Conservation (phyloP, 2,329 filamentous ascomycete species). For the Colletotrichum echinochloae region DNA sequence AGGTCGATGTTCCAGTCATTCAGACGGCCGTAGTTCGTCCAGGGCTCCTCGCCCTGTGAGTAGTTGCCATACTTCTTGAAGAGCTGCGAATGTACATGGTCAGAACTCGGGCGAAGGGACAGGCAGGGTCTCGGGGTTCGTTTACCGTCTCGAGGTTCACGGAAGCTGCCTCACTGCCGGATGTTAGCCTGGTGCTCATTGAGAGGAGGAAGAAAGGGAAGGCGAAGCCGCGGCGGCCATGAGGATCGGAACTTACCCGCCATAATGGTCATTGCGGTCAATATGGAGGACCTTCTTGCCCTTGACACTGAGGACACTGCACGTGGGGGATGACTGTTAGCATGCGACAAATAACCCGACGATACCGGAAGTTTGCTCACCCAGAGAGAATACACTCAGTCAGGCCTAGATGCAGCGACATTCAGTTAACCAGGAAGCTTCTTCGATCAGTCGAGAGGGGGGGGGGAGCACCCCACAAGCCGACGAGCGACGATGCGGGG, state of each 20-base stretch:
- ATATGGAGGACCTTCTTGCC: slow-evolving; percentile 99
- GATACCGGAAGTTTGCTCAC: slow-evolving; percentile 62
- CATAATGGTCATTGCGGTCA: slow-evolving; percentile 98
- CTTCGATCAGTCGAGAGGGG: slow-evolving; percentile 41
- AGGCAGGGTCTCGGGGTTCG: slow-evolving; percentile 45
- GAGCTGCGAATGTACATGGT: slow-evolving; percentile 66
- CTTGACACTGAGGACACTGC: slow-evolving; percentile 94
- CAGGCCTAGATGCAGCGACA: slow-evolving; percentile 71
- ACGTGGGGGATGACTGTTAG: slow-evolving; percentile 33
- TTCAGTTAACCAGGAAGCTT: slow-evolving; percentile 44
- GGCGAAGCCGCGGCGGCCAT: slow-evolving; percentile 27
- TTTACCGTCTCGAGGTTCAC: slow-evolving; percentile 93
- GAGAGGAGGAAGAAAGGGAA: slow-evolving; percentile 9
- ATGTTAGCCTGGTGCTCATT: slow-evolving; percentile 24
- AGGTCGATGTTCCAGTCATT: slow-evolving; percentile 99
- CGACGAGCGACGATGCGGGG: slow-evolving; percentile 45
- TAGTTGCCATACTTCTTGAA: slow-evolving; percentile 97
- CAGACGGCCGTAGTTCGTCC: slow-evolving; percentile 95
- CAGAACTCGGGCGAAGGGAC: slow-evolving; percentile 30
- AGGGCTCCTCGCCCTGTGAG: slow-evolving; percentile 83
- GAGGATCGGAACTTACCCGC: slow-evolving; percentile 75
- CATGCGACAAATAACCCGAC: not conserved
- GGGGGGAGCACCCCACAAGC: slow-evolving; percentile 36
- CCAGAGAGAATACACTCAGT: slow-evolving; percentile 99
- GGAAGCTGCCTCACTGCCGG: slow-evolving; percentile 86